phyloP scores from a whole-genome alignment of 306 rosid genomes.

The Sicyos baderoa region DNA sequence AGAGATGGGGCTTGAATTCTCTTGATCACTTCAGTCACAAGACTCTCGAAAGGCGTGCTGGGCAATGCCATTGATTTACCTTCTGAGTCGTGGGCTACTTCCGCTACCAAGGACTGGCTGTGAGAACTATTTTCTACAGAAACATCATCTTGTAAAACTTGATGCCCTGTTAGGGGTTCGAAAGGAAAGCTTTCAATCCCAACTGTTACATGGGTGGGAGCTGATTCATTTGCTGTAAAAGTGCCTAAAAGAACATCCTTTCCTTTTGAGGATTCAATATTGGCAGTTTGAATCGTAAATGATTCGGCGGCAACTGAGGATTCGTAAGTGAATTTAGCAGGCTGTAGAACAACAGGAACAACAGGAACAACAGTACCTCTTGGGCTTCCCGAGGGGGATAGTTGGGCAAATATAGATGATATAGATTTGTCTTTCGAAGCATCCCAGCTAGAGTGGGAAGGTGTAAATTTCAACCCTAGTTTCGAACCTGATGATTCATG shows the following conservation, averaged over 20 bases:
- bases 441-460: conserved; percentile 30
- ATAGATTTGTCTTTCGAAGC: conserved; percentile 31
- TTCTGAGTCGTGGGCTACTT: conserved; percentile 19
- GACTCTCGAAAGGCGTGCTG: conserved; percentile 36
- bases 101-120: conserved; percentile 29
- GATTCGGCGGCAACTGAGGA: conserved; percentile 35
- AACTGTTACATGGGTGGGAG: conserved; percentile 17
- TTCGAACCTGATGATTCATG: conserved; percentile 34
- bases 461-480: conserved; percentile 34
- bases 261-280: conserved; percentile 22
- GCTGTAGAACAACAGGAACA: conserved; percentile 46
- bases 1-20: conserved; percentile 36
- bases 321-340: conserved; percentile 36
- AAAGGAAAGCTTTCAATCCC: conserved; percentile 16
- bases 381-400: conserved; percentile 24
- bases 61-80: conserved; percentile 31
- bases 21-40: conserved; percentile 47
- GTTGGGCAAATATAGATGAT: conserved; percentile 30
- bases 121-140: conserved; percentile 24
- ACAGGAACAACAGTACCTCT: conserved; percentile 51
- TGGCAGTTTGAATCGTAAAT: conserved; percentile 35
- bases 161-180: conserved; percentile 36
- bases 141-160: conserved; percentile 24
- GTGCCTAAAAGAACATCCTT: conserved; percentile 24
- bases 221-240: conserved; percentile 32